These are phyloP conservation scores for Aureobasidium sp. DNA, from an alignment of 2,329 filamentous ascomycete genomes.

Conservation along the genomic window DNA sequence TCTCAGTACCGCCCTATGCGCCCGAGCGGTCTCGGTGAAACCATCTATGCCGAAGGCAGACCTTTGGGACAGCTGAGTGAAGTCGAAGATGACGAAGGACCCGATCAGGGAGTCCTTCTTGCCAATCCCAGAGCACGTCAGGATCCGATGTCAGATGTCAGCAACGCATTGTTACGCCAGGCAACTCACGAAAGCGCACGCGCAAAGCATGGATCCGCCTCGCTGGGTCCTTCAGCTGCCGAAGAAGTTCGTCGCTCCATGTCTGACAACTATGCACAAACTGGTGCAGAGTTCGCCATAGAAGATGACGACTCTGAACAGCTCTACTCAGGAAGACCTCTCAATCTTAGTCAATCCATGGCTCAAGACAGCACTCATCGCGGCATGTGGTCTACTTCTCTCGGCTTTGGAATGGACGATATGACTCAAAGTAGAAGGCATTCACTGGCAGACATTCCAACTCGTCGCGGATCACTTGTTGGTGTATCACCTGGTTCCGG, in stretches of 20 bases:
- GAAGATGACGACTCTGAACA: slow-evolving; percentile 8
- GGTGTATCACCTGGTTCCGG: slow-evolving; percentile 3
- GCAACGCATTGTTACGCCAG: slow-evolving; percentile 24
- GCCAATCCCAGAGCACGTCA: slow-evolving; percentile 12
- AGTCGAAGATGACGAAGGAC: slow-evolving; percentile 57
- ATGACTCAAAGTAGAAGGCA: slow-evolving; percentile 67
- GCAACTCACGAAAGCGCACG: slow-evolving; percentile 28
- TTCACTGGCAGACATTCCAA: slow-evolving; percentile 54
- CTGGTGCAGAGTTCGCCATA: slow-evolving; percentile 1
- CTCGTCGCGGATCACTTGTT: slow-evolving; percentile 27
- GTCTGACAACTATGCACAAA: neutral
- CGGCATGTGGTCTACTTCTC: slow-evolving; percentile 8
- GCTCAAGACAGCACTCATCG: slow-evolving; percentile 42
- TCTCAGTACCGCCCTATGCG: slow-evolving; percentile 13
- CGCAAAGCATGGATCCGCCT: slow-evolving; percentile 1
- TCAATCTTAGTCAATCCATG: slow-evolving; percentile 25
- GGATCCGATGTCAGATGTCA: slow-evolving; percentile 6
- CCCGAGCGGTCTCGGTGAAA: slow-evolving; percentile 19
- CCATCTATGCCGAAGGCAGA: slow-evolving; percentile 9
- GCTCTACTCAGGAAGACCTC: neutral
- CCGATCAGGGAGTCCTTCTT: slow-evolving; percentile 40
- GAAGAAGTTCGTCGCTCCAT: slow-evolving; percentile 1
- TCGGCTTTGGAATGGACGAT: slow-evolving; percentile 38
- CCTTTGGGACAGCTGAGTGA: slow-evolving; percentile 62
- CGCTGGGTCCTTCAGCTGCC: neutral